A percentile compares a stretch with the other conserved stretches of the same genome.
Evolutionary conservation across 768 basidiomycete species (phyloP).

Genomic region (Tulasnella sp.): DNA sequence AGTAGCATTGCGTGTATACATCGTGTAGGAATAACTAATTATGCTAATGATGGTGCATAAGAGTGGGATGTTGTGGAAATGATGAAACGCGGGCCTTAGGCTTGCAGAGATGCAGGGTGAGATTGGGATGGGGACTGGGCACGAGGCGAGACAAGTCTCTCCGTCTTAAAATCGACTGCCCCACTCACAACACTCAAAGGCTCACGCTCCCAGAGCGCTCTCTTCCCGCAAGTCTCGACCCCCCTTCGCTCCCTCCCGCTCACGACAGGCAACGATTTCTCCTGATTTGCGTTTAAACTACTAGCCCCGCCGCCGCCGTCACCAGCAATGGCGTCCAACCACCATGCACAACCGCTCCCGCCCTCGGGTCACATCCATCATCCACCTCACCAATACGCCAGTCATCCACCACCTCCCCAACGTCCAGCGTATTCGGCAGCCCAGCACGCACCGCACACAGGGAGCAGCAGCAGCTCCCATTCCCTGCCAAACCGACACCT

Average conservation of each 20-base stretch:
- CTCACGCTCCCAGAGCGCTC: constrained; percentile 26
- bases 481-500: constrained; percentile 3
- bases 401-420: constrained; percentile 13
- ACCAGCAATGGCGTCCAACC: constrained; percentile 24
- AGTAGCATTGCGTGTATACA: constrained; percentile 8
- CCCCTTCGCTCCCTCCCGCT: constrained; percentile 14
- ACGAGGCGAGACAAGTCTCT: constrained; percentile 24
- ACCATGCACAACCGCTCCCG: constrained; percentile 34
- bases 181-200: constrained; percentile 16
- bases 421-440: constrained; percentile 9
- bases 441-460: background rate
- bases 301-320: background rate
- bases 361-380: constrained; percentile 29
- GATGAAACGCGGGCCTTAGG: constrained; percentile 25
- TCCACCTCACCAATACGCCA: constrained; percentile 22
- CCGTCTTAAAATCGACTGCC: constrained; percentile 28
- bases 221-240: constrained; percentile 20
- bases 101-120: constrained; percentile 24
- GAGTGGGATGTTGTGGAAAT: constrained; percentile 23
- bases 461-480: constrained; percentile 22
- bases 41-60: constrained; percentile 14
- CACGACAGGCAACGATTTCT: constrained; percentile 17
- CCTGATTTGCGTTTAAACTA: constrained; percentile 22
- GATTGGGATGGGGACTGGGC: constrained; percentile 25
- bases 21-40: constrained; percentile 2